Conservation (phyloP, 805 yeast genomes). For the Kazachstania psychrophila region DNA sequence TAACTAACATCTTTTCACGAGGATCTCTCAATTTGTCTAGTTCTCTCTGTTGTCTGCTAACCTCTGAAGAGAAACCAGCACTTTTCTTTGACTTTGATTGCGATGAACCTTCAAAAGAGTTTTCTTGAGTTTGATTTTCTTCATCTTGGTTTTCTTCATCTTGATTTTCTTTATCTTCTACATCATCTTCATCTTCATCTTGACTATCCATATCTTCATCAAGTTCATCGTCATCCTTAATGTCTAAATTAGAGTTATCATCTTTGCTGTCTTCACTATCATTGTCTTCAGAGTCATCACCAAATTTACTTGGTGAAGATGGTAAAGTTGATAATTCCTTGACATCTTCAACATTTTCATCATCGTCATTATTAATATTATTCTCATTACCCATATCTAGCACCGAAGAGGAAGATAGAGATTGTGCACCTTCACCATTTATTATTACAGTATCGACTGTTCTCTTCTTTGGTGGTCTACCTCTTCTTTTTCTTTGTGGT, state of each 20-base stretch:
- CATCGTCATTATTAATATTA: not conserved
- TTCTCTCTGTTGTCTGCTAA: conserved; percentile 20
- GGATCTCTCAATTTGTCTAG: conserved; percentile 27
- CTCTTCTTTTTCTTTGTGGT: conserved; percentile 22
- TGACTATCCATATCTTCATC: conserved; percentile 4
- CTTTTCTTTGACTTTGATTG: not conserved
- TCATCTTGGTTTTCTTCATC: not conserved
- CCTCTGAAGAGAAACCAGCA: conserved; percentile 3
- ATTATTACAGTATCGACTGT: conserved; percentile 23
- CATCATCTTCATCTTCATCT: not conserved
- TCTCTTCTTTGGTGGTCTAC: conserved; percentile 30
- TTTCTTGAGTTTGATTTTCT: not conserved
- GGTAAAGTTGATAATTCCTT: no score
- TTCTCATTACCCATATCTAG: no score
- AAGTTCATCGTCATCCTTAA: conserved; percentile 4
- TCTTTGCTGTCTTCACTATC: conserved; percentile 22
- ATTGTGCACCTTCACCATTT: no score
- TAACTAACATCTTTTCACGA: conserved; percentile 28
- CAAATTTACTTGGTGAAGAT: not conserved
- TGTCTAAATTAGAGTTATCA: no score
- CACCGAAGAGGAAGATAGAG: no score
- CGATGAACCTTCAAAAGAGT: not conserved
- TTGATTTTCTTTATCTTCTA: not conserved
- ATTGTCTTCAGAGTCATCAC: conserved; percentile 15
- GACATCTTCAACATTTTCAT: no score